Percentiles rank a stretch among this genome's conserved stretches.
Evolutionary conservation across 495 filamentous ascomycete genomes (phyloP).

Genomic region (Melanomma pulvis-pyrius): DNA sequence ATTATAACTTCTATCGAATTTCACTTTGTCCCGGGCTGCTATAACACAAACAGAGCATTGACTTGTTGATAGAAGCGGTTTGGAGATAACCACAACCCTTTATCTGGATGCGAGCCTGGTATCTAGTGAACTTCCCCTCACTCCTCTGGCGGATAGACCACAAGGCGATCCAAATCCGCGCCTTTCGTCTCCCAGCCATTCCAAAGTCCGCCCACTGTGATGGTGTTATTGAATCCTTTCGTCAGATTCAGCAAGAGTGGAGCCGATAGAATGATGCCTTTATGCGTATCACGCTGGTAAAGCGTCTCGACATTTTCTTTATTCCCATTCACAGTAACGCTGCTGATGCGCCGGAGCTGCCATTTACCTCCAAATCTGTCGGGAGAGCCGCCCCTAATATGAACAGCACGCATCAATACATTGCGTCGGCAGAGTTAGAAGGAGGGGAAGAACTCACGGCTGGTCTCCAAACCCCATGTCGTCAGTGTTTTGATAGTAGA

Average conservation of each 20-base stretch:
- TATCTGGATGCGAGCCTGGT: too few species aligned
- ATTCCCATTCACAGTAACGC: conserved; percentile 50
- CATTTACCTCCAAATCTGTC: conserved; percentile 51
- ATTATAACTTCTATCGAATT: too few species aligned
- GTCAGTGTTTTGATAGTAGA: conserved; percentile 53
- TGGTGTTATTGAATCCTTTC: conserved; percentile 47
- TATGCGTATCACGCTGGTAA: conserved; percentile 52
- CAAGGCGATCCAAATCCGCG: conserved; percentile 50
- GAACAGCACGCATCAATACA: not conserved
- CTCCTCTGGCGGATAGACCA: conserved; percentile 50
- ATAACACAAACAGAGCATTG: too few species aligned
- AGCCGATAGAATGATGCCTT: conserved; percentile 51
- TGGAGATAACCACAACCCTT: too few species aligned
- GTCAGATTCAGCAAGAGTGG: conserved; percentile 47
- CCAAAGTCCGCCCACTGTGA: conserved; percentile 49
- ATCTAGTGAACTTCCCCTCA: not conserved
- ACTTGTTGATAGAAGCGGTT: too few species aligned
- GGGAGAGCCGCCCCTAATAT: conserved; percentile 39
- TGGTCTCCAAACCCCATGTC: conserved; percentile 53
- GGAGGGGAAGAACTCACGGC: conserved; percentile 30
- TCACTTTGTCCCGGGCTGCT: too few species aligned
- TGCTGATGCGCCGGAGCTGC: conserved; percentile 50
- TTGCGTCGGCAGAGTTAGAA: not conserved
- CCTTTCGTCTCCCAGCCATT: conserved; percentile 50
- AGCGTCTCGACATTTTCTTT: conserved; percentile 45